Base-by-base conservation (phyloP, 2,329 filamentous ascomycete genomes). In the Xylariaceae sp. region DNA sequence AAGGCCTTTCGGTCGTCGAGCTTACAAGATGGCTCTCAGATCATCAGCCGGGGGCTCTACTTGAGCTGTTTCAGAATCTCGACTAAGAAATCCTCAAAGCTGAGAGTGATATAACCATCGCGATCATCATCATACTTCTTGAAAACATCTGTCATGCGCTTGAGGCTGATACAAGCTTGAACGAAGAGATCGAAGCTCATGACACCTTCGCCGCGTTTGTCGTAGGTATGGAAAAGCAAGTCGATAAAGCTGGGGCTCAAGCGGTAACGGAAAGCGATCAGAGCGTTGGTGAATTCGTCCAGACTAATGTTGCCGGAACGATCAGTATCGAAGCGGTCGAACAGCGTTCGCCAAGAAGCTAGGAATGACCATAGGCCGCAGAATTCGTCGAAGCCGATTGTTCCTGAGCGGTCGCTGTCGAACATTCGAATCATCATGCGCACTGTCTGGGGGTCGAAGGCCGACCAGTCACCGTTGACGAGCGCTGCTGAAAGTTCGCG, bases 391-490 rank as follows among this genome's bases (percentile, higher is more conserved):
- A 96, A 97, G 55, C 88, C 91, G 69, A 99, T 95, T 13, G 88
- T 89, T 47, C 92, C 91, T 56, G 83, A 88, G 62, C 89, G 87
- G 73, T 97, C 89, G 53, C 88, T 89, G 74, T 97, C 93, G 73
- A 99, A 99, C 94, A 99, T 97, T 67, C 92, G 88, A 61, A 99
- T 97, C 92, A 99, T 97, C 90, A 97, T 96, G 66, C 88, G 88
- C 59, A 97, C 92, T 1, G 94, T 99, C 63, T 96, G 89, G 5
- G 86, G 81, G 71, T 99, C 92, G 70, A 99, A 99, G 5, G 90
- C 83, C 1, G 90, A 90, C 83, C 90, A 97, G 77, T 99, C 94
- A 50, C 92, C 93, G 68, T 99, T 99, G 54, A 97, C 92, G 6
- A 99, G 84, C 17, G 94, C 94, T 1, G 89, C 87, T 10, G 89